Base-by-base conservation (phyloP, 2,329 filamentous ascomycete genomes). In the Corinectria fuckeliana region DNA sequence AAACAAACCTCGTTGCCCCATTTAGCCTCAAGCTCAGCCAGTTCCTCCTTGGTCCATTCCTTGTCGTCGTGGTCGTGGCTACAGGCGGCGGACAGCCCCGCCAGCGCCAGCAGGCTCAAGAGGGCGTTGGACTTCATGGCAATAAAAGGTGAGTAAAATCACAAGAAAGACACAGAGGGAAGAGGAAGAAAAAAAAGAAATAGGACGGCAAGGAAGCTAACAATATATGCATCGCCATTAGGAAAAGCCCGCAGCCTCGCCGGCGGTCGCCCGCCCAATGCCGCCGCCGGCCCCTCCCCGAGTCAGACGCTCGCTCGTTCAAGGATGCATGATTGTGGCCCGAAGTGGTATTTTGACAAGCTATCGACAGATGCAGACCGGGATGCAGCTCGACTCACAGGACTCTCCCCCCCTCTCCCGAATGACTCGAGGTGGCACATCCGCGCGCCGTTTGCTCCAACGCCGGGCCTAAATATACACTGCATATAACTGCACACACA, bases 1-100 rank as follows among this genome's bases (percentile, higher is more conserved):
- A 8, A 13, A 67, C 81, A 69, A 70, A 85, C 84, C 75, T 87
- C 84, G 44, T 76, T 77, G 2, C 83, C 82, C 84, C 84, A 87
- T 79, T 85, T 86, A 48, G 74, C 74, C 69, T 86, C 80, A 41
- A 87, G 73, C 67, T 85, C 82, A 14, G 80, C 80, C 21, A 83
- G 71, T 58, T 82, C 78, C 63, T 84, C 82, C 60, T 79, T 76
- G 18, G 77, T 78, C 77, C 80, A 86, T 50, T 80, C 75, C 62
- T 76, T 77, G 57, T 75, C 74, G 59, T 77, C 72, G 61, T 73
- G 66, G 34, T 72, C 69, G 54, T 75, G 67, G 25, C 66, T 66
- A 32, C 73, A 76, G 9, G 67, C 69, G 5, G 61, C 59, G 3
- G 70, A 66, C 55, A 73, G 56, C 10, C 69, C 67, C 38, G 66